Evolutionary conservation across 495 filamentous ascomycete species (phyloP).

Genomic region (Endocarpon pusillum): DNA sequence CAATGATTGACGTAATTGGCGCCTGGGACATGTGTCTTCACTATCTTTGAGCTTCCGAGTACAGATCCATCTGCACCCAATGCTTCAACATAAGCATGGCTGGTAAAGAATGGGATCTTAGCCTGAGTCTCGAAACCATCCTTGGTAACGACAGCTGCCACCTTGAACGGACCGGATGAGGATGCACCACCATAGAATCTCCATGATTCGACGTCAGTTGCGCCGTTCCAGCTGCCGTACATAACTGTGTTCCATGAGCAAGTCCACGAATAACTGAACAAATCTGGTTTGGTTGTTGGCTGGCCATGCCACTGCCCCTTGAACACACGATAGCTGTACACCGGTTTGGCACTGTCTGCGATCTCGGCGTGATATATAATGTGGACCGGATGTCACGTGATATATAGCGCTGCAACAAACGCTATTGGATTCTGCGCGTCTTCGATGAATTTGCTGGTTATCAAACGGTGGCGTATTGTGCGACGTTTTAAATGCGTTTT

Average conservation of each 20-base stretch:
- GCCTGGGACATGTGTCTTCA: too few species aligned
- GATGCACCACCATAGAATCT: constrained; percentile 1
- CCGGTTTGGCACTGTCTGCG: too few species aligned
- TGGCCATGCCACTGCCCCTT: constrained; percentile 3
- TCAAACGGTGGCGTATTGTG: too few species aligned
- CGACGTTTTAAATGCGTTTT: too few species aligned
- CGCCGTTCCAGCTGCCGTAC: constrained; percentile 8
- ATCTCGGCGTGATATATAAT: too few species aligned
- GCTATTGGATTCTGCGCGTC: too few species aligned
- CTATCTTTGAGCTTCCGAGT: too few species aligned
- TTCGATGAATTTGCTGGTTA: too few species aligned
- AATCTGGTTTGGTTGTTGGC: constrained; percentile 1
- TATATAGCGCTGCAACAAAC: too few species aligned
- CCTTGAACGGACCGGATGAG: background rate
- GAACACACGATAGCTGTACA: too few species aligned
- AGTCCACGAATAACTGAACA: constrained; percentile 4
- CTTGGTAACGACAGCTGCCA: background rate
- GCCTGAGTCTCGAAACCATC: constrained; percentile 2
- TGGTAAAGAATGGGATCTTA: background rate
- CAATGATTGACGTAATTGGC: too few species aligned
- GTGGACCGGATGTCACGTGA: too few species aligned
- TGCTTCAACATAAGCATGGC: constrained; percentile 2
- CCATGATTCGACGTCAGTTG: constrained; percentile 4
- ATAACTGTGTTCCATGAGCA: constrained; percentile 1
- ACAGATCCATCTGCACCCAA: background rate